Evolutionary conservation across 108 stramenopile species (phyloP).

Genomic region (Pinguiococcus pyrenoidosus): DNA sequence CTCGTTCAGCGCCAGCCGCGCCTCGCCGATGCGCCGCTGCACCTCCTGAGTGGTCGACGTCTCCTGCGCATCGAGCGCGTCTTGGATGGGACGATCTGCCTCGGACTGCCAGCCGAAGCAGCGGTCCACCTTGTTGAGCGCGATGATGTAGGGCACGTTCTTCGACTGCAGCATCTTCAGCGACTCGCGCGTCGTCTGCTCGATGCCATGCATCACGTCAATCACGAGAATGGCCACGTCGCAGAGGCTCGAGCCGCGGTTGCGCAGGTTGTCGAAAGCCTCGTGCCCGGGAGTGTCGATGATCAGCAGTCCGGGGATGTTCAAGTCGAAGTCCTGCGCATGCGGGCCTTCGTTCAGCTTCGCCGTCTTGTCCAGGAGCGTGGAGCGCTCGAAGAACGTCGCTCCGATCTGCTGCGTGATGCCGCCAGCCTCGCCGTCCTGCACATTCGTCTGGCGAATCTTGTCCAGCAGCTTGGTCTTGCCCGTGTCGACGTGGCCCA

Average conservation of each 20-base stretch:
- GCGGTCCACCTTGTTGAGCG: slow-evolving; percentile 94
- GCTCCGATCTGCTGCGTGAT: slow-evolving; percentile 99
- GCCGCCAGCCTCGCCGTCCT: slow-evolving; percentile 98
- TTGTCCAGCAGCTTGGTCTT: slow-evolving; percentile 98
- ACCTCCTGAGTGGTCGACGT: slow-evolving; percentile 80
- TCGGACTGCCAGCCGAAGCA: slow-evolving; percentile 92
- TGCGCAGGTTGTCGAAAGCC: slow-evolving; percentile 89
- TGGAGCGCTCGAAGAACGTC: slow-evolving; percentile 64
- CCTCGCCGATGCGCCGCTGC: slow-evolving; percentile 56
- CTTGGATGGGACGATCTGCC: slow-evolving; percentile 78
- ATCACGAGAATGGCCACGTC: slow-evolving; percentile 98
- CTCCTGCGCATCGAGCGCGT: slow-evolving; percentile 71
- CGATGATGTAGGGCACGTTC: slow-evolving; percentile 90
- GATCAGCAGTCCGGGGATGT: slow-evolving; percentile 89
- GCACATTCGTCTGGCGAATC: slow-evolving; percentile 97
- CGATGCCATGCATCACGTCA: slow-evolving; percentile 99
- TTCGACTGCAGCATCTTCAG: slow-evolving; percentile 76
- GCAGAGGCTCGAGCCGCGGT: slow-evolving; percentile 86
- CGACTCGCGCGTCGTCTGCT: slow-evolving; percentile 98
- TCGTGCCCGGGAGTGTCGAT: slow-evolving; percentile 99
- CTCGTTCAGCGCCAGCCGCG: slow-evolving; percentile 71
- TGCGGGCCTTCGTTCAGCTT: slow-evolving; percentile 23
- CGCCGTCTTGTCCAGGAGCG: slow-evolving; percentile 61
- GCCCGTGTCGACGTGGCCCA: slow-evolving; percentile 99
- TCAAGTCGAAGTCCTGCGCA: slow-evolving; percentile 23